Percentiles rank a stretch among this genome's conserved stretches.
Conservation (phyloP, 116 monocot species). For the Cymodocea nodosa region DNA sequence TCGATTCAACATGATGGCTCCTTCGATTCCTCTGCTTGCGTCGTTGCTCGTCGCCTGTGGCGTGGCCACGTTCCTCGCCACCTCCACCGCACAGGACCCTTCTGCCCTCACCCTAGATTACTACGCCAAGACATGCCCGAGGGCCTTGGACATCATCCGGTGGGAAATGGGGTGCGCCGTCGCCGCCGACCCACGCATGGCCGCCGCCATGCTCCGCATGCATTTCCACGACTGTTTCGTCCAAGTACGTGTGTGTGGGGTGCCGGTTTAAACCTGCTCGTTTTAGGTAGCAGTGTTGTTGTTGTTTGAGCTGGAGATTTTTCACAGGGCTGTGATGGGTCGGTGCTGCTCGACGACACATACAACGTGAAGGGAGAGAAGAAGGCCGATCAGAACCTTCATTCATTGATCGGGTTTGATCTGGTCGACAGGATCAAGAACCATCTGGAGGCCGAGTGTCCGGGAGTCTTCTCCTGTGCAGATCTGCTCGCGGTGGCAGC, state of each 20-base stretch:
- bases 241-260: no score
- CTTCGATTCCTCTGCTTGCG: not conserved
- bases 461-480: conserved; percentile 62
- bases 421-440: conserved; percentile 67
- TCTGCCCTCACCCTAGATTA: conserved; percentile 48
- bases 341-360: conserved; percentile 86
- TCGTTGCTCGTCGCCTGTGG: not conserved
- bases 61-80: not conserved
- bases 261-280: no score
- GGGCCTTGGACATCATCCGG: conserved; percentile 37
- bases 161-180: conserved; percentile 61
- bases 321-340: conserved; percentile 81
- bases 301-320: not conserved
- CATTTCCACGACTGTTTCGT: conserved; percentile 95
- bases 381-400: conserved; percentile 37
- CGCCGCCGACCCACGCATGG: conserved; percentile 35
- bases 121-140: conserved; percentile 55
- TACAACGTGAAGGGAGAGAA: conserved; percentile 56
- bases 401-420: conserved; percentile 66
- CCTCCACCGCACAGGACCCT: conserved; percentile 25
- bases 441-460: conserved; percentile 65
- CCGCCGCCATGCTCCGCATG: conserved; percentile 49
- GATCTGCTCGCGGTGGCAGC: conserved; percentile 80
- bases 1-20: no score
- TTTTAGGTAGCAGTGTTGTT: no score